Evolutionary conservation across 2,329 filamentous ascomycete genomes (phyloP), one percentile per base, ranked within the genome.

Genomic region (Ophiosphaerella korrae): DNA sequence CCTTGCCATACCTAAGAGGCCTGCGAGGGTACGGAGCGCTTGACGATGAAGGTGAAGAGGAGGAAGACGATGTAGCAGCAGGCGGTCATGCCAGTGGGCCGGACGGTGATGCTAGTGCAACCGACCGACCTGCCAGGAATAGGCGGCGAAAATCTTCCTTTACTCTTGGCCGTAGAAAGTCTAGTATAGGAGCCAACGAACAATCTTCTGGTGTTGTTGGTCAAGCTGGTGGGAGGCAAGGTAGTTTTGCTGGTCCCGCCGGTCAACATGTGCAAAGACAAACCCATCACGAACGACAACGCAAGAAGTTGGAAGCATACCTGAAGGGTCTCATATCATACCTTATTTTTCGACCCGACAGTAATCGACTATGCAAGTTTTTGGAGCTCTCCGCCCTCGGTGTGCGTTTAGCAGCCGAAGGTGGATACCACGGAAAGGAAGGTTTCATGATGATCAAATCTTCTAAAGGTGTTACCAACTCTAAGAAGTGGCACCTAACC

Each of bases 361-460:
- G 92, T 75, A 97, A 97, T 67, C 86, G 94, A 8, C 80, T 99
- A 3, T 99, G 94, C 76, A 94, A 95, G 58, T 99, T 99, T 71
- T 79, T 99, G 2, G 94, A 99, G 71, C 80, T 99, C 7, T 99
- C 94, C 16, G 93, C 95, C 0, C 81, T 99, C 5, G 94, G 94
- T 18, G 92, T 99, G 42, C 87, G 95, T 41, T 83, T 99, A 42
- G 94, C 94, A 21, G 92, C 93, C 0, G 95, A 99, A 74, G 92
- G 92, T 24, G 96, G 92, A 64, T 97, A 97, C 66, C 94, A 99
- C 69, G 95, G 94, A 52, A 99, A 99, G 74, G 95, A 99, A 75
- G 95, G 94, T 13, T 92, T 89, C 70, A 80, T 99, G 59, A 87
- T 95, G 62, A 96, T 99, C 58, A 90, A 95, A 64, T 95, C 91